phyloP scores from a whole-genome alignment of 768 basidiomycete species.

The Mycena olivaceomarginata region DNA sequence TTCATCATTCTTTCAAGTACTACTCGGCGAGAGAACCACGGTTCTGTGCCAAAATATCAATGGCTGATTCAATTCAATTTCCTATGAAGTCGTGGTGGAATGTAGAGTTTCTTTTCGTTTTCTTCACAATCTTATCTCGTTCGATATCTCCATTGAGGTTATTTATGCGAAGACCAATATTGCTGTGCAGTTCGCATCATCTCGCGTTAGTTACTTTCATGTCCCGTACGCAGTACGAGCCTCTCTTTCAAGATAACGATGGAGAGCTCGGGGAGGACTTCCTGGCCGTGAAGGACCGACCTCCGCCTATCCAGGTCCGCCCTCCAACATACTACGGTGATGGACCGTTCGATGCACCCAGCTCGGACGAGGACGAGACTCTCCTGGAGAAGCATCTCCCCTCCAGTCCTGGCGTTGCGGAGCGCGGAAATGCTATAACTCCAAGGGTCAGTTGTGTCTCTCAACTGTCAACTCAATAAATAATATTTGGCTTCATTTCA shows the following conservation, averaged over 20 bases:
- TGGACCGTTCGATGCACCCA: conserved; percentile 85
- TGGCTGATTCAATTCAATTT: no score
- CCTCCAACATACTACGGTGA: conserved; percentile 80
- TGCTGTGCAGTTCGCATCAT: conserved; percentile 13
- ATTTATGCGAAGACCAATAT: neutral
- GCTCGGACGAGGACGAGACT: conserved; percentile 84
- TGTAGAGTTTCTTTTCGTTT: no score
- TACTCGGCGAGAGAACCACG: no score
- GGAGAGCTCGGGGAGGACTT: conserved; percentile 37
- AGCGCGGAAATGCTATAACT: conserved; percentile 45
- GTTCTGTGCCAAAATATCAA: no score
- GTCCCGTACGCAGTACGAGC: conserved; percentile 44
- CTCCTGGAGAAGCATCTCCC: conserved; percentile 68
- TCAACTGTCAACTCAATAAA: neutral
- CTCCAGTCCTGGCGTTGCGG: conserved; percentile 50
- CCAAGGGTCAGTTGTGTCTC: conserved; percentile 24
- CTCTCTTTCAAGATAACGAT: conserved; percentile 39
- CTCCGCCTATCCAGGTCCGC: conserved; percentile 38
- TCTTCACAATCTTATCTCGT: no score
- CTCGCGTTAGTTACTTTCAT: conserved; percentile 15
- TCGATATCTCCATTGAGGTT: neutral
- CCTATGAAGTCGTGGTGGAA: no score
- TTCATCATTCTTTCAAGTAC: no score
- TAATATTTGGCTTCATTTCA: conserved; percentile 12
- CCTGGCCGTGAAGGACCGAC: conserved; percentile 32